phyloP scores from a whole-genome alignment of 2,329 filamentous ascomycete genomes.

The Claviceps sp. region DNA sequence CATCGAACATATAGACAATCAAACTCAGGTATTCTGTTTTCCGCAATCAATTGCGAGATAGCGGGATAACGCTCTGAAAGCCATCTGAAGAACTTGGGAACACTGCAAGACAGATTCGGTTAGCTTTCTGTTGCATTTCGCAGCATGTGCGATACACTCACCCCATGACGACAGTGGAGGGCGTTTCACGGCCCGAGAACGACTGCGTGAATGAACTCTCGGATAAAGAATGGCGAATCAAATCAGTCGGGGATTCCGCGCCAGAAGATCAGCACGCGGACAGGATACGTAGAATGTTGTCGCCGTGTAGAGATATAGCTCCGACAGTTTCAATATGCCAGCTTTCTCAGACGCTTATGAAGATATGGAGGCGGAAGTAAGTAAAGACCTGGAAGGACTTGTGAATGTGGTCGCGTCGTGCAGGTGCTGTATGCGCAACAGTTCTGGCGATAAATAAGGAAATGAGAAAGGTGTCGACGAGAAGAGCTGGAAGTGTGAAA shows the following conservation, averaged over 20 bases:
- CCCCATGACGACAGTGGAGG: conserved; percentile 16
- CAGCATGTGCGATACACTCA: conserved; percentile 6
- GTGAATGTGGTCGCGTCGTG: background rate
- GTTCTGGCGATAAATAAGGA: background rate
- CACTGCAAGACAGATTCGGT: conserved; percentile 25
- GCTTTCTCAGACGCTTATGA: background rate
- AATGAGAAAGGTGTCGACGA: background rate
- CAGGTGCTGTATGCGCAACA: background rate
- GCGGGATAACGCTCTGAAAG: conserved; percentile 97
- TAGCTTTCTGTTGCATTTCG: background rate
- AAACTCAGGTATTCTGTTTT: conserved; percentile 98
- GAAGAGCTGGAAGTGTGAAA: conserved; percentile 1
- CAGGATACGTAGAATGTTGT: background rate
- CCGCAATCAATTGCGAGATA: conserved; percentile 95
- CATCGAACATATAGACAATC: conserved; percentile 74
- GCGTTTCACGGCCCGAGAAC: background rate
- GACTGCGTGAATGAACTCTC: background rate
- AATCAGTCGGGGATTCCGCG: background rate
- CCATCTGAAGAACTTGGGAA: conserved; percentile 95
- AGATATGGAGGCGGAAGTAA: background rate
- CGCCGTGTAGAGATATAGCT: background rate
- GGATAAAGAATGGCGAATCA: background rate
- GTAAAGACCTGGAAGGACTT: too few species aligned
- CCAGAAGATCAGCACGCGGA: background rate
- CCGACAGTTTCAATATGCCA: background rate